Base-by-base conservation (phyloP, 164 flowering plant species). In the Magnolia kwangsiensis region DNA sequence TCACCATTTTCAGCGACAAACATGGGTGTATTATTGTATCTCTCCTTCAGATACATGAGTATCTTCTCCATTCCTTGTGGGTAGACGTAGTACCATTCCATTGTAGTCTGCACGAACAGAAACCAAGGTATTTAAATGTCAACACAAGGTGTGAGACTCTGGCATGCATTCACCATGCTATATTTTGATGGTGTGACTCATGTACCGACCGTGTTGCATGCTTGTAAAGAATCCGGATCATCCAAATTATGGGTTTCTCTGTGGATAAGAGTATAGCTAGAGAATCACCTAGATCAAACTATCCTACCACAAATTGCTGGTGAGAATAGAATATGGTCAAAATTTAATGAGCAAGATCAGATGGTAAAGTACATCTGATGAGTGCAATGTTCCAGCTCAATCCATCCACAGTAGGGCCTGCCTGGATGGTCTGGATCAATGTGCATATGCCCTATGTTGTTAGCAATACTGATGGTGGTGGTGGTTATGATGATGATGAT, bases 51-150 rank as follows among this genome's bases (percentile, higher is more conserved):
- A 51, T 76, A 80, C 20, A 67, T 50, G 16, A 80, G n/a, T 20
- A 76, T 19, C n/a, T 72, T 72, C 70, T 76, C 76, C 72, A 80
- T 58, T 8, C 82, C 82, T 2, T 74, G 50, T 37, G 82, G 82
- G 61, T 65, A 71, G 18, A 80, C 73, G 19, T 65, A 80, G 51
- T 64, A 55, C 6, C 20, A 27, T 8, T 27, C 67, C 72, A 76
- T 80, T 13, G 63, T 76, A 1, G 79, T 80, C 74, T 72, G 63
- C 61, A 51, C 20, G 63, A 51, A 5, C 13, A 21, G 13, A 72
- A 72, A 24, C 14, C 18, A 7, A 24, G 14, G 1, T 18, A 63
- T 65, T 31, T 31, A 14, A 45, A 24, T 67, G n/a, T 20, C 68
- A 65, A 65, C 11, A 29, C 5, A 67, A 29, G 61, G 4, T 55